Percentiles rank a stretch among this genome's conserved stretches.
Evolutionary conservation across 352 stramenopile species (phyloP).

Genomic region (Phytophthora colocasiae): DNA sequence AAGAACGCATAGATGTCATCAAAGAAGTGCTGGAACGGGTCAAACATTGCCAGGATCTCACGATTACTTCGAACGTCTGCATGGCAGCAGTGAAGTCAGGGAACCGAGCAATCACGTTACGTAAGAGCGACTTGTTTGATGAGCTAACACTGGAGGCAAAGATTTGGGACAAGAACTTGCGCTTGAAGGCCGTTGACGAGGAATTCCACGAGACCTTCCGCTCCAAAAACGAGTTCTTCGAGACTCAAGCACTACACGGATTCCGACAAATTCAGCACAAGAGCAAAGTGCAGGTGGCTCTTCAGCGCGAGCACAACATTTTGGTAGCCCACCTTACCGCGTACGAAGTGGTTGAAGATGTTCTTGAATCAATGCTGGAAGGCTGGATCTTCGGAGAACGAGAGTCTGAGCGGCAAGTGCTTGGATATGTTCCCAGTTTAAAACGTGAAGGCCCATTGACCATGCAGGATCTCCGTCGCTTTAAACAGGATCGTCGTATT

Average conservation of each 20-base stretch:
- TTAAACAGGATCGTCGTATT: slow-evolving; percentile 62
- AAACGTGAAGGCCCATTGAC: slow-evolving; percentile 81
- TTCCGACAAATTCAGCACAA: slow-evolving; percentile 90
- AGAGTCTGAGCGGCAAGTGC: slow-evolving; percentile 71
- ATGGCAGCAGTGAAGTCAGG: slow-evolving; percentile 71
- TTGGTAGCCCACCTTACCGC: slow-evolving; percentile 89
- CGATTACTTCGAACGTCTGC: slow-evolving; percentile 63
- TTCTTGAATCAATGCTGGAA: slow-evolving; percentile 96
- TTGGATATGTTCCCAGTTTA: slow-evolving; percentile 87
- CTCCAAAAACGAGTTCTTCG: slow-evolving; percentile 81
- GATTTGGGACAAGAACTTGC: slow-evolving; percentile 72
- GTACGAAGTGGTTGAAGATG: slow-evolving; percentile 93
- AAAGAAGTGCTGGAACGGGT: slow-evolving; percentile 76
- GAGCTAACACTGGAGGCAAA: slow-evolving; percentile 75
- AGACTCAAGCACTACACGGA: slow-evolving; percentile 91
- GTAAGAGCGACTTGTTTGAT: slow-evolving; percentile 75
- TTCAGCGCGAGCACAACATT: slow-evolving; percentile 89
- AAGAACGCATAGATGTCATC: slow-evolving; percentile 66
- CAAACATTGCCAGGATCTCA: slow-evolving; percentile 60
- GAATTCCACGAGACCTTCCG: slow-evolving; percentile 94
- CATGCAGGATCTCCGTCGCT: slow-evolving; percentile 68
- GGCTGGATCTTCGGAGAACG: slow-evolving; percentile 96
- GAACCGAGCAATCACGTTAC: slow-evolving; percentile 52
- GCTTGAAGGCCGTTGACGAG: slow-evolving; percentile 85
- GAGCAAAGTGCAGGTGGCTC: slow-evolving; percentile 75